Evolutionary conservation across 163 green algal species (phyloP), one percentile per base, ranked within the genome.

Genomic region (Prototheca wickerhamii): DNA sequence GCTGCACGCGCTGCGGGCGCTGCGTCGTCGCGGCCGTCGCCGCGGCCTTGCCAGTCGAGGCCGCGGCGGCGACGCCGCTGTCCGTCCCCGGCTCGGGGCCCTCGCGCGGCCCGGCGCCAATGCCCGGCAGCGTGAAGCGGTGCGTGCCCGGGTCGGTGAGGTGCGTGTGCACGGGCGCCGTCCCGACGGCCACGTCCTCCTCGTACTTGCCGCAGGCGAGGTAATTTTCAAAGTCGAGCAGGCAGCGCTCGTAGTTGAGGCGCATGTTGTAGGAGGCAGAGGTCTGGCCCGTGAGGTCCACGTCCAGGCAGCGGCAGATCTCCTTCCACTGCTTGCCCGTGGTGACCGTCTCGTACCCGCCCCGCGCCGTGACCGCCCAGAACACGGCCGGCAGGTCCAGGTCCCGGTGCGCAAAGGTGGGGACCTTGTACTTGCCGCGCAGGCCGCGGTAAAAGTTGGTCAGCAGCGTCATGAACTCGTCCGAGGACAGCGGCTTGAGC

Each of bases 221-320:
- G 64, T 89, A 87, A 49, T 73, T 69, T 58, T 89, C 82, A 70
- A 89, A 87, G 55, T 86, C 78, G 34, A 89, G 71, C 46, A 89
- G 68, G 70, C 78, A 87, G 51, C 77, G 77, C 63, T 89, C 77
- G 63, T 87, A 89, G 72, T 89, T 89, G 20, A 78, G 61, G n/a
- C 80, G 76, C 79, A 89, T 87, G 78, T 87, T 87, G 73, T 80
- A 89, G 4, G 69, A 82, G 4, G 82, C 82, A 34, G 65, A 80
- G 52, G 82, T 89, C 70, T 89, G 82, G 15, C 82, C 82, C 0
- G 26, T 73, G 25, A 89, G 65, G 63, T 89, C 81, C 25, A 89
- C 33, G 18, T 74, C 69, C 51, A 84, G 60, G 30, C 64, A 81
- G 37, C 72, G 60, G 62, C 72, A 78, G 4, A 78, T 70, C n/a